Conservation (phyloP, 2,329 filamentous ascomycete species). For the Fusarium metavorans region DNA sequence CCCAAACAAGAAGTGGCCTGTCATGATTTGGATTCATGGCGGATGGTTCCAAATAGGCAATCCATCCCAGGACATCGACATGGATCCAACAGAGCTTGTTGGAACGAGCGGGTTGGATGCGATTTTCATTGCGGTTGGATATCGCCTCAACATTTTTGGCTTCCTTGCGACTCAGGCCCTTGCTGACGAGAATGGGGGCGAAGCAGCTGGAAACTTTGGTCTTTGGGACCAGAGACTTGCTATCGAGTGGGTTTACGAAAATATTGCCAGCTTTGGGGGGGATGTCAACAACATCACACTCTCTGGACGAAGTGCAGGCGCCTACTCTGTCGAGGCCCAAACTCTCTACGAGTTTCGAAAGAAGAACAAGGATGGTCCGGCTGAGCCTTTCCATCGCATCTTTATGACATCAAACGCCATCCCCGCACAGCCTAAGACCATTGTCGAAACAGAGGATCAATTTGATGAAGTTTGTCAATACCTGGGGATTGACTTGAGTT, state of each 20-base stretch:
- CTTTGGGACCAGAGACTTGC: slow-evolving; percentile 63
- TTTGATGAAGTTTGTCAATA: slow-evolving; percentile 57
- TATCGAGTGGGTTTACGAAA: slow-evolving; percentile 62
- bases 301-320: slow-evolving; percentile 57
- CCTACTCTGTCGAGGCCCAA: slow-evolving; percentile 57
- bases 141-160: slow-evolving; percentile 59
- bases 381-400: slow-evolving; percentile 50
- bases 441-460: slow-evolving; percentile 52
- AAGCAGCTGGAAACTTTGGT: slow-evolving; percentile 53
- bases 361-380: not conserved
- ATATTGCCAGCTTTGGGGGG: slow-evolving; percentile 60
- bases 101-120: slow-evolving; percentile 51
- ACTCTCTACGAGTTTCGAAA: slow-evolving; percentile 52
- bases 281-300: slow-evolving; percentile 59
- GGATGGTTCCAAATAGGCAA: slow-evolving; percentile 61
- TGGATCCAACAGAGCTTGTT: slow-evolving; percentile 58
- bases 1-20: slow-evolving; percentile 42
- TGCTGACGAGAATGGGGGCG: slow-evolving; percentile 36
- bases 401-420: slow-evolving; percentile 61
- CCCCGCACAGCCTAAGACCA: slow-evolving; percentile 56
- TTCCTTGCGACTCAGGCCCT: slow-evolving; percentile 59
- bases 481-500: slow-evolving; percentile 44
- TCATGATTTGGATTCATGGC: slow-evolving; percentile 54
- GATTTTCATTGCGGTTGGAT: slow-evolving; percentile 60
- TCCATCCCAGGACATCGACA: slow-evolving; percentile 54